A percentile compares a stretch with the other conserved stretches of the same genome.
These are phyloP conservation scores for Drechslerella stenobrocha DNA, from an alignment of 2,329 filamentous ascomycete genomes.

Conservation along the genomic window DNA sequence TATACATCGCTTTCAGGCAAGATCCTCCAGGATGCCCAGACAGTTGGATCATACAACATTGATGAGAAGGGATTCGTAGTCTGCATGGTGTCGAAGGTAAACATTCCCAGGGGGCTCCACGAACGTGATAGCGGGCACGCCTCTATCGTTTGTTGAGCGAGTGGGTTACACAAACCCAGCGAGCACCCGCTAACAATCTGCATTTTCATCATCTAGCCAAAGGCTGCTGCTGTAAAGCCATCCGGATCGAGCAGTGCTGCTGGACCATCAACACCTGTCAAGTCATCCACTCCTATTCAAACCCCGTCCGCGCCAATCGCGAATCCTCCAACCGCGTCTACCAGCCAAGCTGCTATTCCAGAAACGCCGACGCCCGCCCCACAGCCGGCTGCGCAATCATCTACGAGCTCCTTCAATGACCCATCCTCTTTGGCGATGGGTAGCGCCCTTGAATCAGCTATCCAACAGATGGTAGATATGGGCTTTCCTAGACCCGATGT, in stretches of 20 bases:
- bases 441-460: conserved; percentile 75
- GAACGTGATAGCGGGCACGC: conserved; percentile 14
- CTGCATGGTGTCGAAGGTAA: conserved; percentile 95
- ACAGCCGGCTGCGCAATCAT: conserved; percentile 57
- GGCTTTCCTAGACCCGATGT: conserved; percentile 87
- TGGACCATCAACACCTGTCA: conserved; percentile 66
- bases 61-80: conserved; percentile 99
- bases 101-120: conserved; percentile 44
- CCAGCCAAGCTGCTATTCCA: conserved; percentile 57
- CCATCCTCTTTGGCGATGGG: conserved; percentile 85
- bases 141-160: conserved; percentile 16
- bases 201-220: conserved; percentile 63
- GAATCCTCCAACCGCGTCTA: conserved; percentile 58
- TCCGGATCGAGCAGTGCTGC: conserved; percentile 66
- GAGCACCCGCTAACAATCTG: conserved; percentile 51
- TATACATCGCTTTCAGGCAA: conserved; percentile 68
- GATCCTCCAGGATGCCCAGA: conserved; percentile 96
- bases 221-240: conserved; percentile 64
- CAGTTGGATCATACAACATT: conserved; percentile 94
- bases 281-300: conserved; percentile 61
- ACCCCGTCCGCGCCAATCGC: conserved; percentile 60
- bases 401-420: conserved; percentile 66
- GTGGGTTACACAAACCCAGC: conserved; percentile 20
- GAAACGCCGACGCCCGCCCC: conserved; percentile 63
- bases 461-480: conserved; percentile 96